A percentile compares a stretch with the other conserved stretches of the same genome.
Conservation (phyloP, 2,329 filamentous ascomycete species). For the Samsoniella hepiali region DNA sequence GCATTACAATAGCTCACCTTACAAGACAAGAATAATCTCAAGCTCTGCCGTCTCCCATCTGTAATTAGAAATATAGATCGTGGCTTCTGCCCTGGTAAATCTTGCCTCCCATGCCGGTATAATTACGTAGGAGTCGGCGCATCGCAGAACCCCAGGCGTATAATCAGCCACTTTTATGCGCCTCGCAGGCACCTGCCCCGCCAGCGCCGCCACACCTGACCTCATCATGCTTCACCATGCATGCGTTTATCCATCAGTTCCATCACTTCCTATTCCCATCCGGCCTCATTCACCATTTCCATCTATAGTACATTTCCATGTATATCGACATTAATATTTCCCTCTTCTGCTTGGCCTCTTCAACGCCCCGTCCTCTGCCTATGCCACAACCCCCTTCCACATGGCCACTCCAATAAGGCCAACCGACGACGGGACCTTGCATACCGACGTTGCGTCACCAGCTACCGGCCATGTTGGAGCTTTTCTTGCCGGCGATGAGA, state of each 20-base stretch:
- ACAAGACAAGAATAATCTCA: background rate
- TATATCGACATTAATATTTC: background rate
- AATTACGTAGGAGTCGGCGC: background rate
- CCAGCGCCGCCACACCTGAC: constrained; percentile 10
- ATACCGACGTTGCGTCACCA: constrained; percentile 5
- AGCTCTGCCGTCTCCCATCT: background rate
- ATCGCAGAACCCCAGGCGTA: background rate
- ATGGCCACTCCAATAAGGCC: constrained; percentile 14
- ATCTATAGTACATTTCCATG: background rate
- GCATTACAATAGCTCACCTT: background rate
- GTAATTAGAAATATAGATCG: background rate
- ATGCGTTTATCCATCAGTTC: background rate
- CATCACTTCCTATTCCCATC: background rate
- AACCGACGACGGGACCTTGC: constrained; percentile 15
- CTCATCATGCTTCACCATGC: constrained; percentile 2
- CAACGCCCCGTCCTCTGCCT: background rate
- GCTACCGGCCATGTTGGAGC: background rate
- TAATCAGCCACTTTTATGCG: background rate
- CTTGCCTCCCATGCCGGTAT: background rate
- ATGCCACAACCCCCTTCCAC: background rate
- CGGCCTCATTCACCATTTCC: background rate
- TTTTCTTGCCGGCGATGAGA: background rate
- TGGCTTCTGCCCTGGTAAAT: background rate
- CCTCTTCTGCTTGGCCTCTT: too few relatives aligned
- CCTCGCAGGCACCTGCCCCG: background rate